These are phyloP conservation scores for Chlorencoelia australis DNA, from an alignment of 2,329 filamentous ascomycete genomes.

Conservation along the genomic window DNA sequence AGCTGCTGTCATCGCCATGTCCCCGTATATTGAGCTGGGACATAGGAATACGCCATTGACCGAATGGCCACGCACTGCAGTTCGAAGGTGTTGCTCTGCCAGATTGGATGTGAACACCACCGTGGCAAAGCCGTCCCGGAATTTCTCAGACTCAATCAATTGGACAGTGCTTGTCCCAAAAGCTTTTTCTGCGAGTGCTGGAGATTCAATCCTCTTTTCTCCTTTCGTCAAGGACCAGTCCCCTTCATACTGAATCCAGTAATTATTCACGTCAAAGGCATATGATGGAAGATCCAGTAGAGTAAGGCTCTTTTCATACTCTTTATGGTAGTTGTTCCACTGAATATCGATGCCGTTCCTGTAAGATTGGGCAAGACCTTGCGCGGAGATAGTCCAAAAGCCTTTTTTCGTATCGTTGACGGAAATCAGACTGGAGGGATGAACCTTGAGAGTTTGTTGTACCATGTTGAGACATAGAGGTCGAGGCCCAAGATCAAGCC, in stretches of 20 bases:
- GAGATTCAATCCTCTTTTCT: conserved; percentile 26
- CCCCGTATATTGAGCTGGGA: conserved; percentile 1
- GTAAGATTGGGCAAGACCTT: neutral
- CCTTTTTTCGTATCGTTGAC: conserved; percentile 27
- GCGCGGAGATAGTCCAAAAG: neutral
- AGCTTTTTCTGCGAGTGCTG: neutral
- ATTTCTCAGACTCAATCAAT: neutral
- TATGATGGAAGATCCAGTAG: conserved; percentile 42
- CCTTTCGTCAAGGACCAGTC: conserved; percentile 39
- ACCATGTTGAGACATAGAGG: neutral
- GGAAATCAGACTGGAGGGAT: neutral
- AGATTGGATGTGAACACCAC: neutral
- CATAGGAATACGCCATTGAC: conserved; percentile 1
- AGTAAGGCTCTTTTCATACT: neutral
- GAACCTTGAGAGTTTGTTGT: neutral
- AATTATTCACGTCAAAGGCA: conserved; percentile 57
- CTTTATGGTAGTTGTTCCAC: conserved; percentile 4
- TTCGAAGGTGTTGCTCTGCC: neutral
- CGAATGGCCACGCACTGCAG: neutral
- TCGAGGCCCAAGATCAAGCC: conserved; percentile 1
- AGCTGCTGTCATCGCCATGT: conserved; percentile 19
- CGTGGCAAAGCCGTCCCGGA: neutral
- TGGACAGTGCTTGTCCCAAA: neutral
- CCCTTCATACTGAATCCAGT: conserved; percentile 51
- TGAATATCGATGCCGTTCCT: conserved; percentile 1